phyloP scores from a whole-genome alignment of 768 basidiomycete species.

The Roridomyces roridus region DNA sequence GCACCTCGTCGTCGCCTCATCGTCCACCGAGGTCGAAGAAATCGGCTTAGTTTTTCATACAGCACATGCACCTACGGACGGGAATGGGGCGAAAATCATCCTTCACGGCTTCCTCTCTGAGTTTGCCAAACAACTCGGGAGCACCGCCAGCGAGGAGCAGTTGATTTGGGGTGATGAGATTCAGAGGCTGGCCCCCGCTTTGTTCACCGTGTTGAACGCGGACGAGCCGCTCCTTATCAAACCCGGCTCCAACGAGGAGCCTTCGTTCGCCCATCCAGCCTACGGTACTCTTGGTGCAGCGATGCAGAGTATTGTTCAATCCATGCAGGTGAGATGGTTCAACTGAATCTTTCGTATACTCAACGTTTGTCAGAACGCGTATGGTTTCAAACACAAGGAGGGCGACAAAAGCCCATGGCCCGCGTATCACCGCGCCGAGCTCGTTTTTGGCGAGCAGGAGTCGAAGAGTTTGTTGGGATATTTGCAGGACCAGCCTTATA shows the following conservation, averaged over 20 bases:
- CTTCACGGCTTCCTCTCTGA: conserved; percentile 21
- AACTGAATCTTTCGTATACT: not conserved
- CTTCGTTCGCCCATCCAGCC: conserved; percentile 18
- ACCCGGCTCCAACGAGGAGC: conserved; percentile 17
- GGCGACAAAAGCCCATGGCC: conserved; percentile 9
- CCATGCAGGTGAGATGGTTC: not conserved
- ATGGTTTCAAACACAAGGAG: conserved; percentile 12
- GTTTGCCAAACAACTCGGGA: conserved; percentile 3
- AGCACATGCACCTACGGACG: conserved; percentile 31
- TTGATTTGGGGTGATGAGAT: conserved; percentile 28
- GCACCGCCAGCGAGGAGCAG: not conserved
- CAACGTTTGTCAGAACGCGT: conserved; percentile 14
- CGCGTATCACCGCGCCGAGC: not conserved
- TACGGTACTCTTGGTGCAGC: conserved; percentile 21
- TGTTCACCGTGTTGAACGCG: conserved; percentile 9
- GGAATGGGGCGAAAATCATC: conserved; percentile 29
- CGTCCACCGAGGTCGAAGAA: not conserved
- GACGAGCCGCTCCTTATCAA: conserved; percentile 22
- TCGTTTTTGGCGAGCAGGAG: conserved; percentile 18
- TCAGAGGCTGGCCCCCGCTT: conserved; percentile 24
- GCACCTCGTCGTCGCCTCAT: conserved; percentile 19
- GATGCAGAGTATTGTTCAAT: conserved; percentile 11
- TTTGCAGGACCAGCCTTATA: conserved; percentile 21
- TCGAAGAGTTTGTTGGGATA: conserved; percentile 10
- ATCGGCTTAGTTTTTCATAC: conserved; percentile 30